Conservation (phyloP, 257 asterid genomes). For the Solanum etuberosum region DNA sequence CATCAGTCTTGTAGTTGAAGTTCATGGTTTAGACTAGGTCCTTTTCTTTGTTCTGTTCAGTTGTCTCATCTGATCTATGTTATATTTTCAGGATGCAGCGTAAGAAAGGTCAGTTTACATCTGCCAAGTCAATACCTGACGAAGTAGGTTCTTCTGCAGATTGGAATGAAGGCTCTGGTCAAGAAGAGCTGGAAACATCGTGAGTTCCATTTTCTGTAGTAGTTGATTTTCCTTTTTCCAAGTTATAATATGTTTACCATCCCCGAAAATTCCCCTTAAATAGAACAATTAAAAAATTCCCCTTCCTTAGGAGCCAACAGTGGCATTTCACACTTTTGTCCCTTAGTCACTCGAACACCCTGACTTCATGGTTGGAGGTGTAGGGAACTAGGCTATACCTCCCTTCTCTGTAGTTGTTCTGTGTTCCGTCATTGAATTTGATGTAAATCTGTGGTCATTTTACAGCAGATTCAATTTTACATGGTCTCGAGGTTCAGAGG, state of each 20-base stretch:
- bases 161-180: slow-evolving; percentile 46
- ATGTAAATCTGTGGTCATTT: background rate
- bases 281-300: background rate
- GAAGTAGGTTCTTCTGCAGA: slow-evolving; percentile 86
- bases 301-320: background rate
- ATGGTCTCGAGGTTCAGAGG: background rate
- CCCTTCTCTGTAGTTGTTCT: background rate
- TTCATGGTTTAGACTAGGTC: background rate
- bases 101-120: slow-evolving; percentile 95
- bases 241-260: background rate
- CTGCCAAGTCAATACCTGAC: slow-evolving; percentile 64
- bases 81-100: slow-evolving; percentile 83
- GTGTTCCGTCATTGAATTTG: background rate
- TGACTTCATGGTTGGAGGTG: background rate
- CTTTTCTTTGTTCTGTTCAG: background rate
- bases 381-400: background rate
- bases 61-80: background rate
- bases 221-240: background rate
- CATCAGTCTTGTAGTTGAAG: background rate
- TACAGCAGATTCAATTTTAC: background rate
- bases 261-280: background rate
- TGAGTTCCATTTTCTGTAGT: slow-evolving; percentile 23
- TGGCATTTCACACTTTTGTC: background rate
- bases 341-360: background rate
- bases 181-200: slow-evolving; percentile 87